Evolutionary conservation across 192 early-diverging fungal species (phyloP), one percentile per base, ranked within the genome.

Genomic region (Dissophora globulifera): DNA sequence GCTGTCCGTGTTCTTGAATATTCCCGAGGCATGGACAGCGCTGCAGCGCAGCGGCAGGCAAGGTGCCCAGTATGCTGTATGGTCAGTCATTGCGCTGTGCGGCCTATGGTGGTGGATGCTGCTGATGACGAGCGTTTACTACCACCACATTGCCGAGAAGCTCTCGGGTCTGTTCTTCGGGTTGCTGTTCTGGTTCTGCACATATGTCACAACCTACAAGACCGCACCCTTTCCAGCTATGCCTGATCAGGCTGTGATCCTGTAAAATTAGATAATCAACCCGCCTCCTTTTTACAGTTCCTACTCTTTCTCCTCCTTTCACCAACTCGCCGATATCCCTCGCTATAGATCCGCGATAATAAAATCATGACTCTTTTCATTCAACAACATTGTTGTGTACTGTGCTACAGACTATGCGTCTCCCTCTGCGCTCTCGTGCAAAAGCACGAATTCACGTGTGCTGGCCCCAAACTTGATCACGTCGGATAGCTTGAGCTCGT

Each of bases 391-490:
- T 55, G 8, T 11, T 12, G 31, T 42, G 35, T 56, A 53, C 19
- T 2, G 2, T 25, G 17, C 19, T 12, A 19, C 26, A 40, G 35
- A 53, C 19, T 2, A 10, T 25, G 17, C 19, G 29, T 52, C 49
- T 16, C 46, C 46, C 15, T 74, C 60, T n/a, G 70, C 78, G 35
- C 86, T 83, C 50, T 95, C 94, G 62, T 85, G 81, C 62, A 99
- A 83, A 17, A 99, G 63, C 5, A 99, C 95, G 59, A 95, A 97
- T 58, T 99, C 97, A 50, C 97, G 83, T 1, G 93, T 91, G 63
- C 92, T 94, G 40, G 89, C 88, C 0, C 95, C 97, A 85, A 99
- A 96, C 67, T 91, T 95, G 26, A 99, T 78, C 7, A 92, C 86
- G 80, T 99, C 97, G 15, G 89, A 90, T 25, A 86, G 53, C 43